Conservation (phyloP, 371 early-diverging fungal genomes). For the Circinella minor region DNA sequence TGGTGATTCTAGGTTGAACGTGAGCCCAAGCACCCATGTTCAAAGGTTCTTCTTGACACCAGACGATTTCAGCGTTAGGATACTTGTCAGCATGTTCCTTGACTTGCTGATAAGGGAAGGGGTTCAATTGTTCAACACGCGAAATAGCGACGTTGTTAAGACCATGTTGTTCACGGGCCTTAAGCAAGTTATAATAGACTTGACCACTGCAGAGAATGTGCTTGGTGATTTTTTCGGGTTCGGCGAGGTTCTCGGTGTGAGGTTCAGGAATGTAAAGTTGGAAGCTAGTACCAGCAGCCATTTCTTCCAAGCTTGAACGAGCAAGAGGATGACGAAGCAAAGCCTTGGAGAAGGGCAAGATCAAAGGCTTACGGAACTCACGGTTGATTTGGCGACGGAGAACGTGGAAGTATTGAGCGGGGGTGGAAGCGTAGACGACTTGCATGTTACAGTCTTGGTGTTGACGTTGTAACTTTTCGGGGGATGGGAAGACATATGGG, state of each 20-base stretch:
- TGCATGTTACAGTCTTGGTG: constrained; percentile 98
- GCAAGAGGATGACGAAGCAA: constrained; percentile 94
- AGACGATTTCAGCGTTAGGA: constrained; percentile 87
- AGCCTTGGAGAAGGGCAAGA: constrained; percentile 90
- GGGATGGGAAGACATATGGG: constrained; percentile 83
- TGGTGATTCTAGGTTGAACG: constrained; percentile 88
- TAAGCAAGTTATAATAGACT: constrained; percentile 91
- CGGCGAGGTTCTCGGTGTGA: constrained; percentile 77
- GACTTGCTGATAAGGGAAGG: constrained; percentile 95
- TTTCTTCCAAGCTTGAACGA: constrained; percentile 81
- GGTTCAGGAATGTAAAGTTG: constrained; percentile 91
- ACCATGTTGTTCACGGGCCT: constrained; percentile 89
- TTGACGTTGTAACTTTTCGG: constrained; percentile 84
- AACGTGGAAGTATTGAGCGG: constrained; percentile 96
- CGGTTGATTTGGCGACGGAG: constrained; percentile 95
- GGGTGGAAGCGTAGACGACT: constrained; percentile 94
- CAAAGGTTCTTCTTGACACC: constrained; percentile 96
- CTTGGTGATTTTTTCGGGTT: constrained; percentile 81
- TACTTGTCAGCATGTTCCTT: constrained; percentile 88
- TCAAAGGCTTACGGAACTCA: constrained; percentile 96
- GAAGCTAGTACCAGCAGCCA: constrained; percentile 85
- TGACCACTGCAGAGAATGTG: constrained; percentile 95
- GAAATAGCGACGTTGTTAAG: constrained; percentile 87
- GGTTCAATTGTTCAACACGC: constrained; percentile 93
- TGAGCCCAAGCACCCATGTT: constrained; percentile 94